Evolutionary conservation across 2,329 filamentous ascomycete genomes (phyloP), one percentile per base, ranked within the genome.

Genomic region (Grosmannia huntii): DNA sequence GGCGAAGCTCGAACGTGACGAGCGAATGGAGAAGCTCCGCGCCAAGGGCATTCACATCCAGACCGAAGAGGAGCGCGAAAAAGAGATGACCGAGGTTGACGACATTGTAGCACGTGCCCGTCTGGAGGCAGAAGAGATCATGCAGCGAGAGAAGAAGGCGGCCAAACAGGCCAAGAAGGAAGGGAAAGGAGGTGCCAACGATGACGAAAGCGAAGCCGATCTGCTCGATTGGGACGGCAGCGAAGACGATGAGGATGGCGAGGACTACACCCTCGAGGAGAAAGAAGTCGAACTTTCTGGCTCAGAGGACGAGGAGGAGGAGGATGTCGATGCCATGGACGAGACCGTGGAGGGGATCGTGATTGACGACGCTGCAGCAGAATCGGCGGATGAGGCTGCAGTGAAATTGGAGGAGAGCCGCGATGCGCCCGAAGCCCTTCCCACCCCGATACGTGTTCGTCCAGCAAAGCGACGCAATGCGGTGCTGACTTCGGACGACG

Each of bases 71-170:
- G 91, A 99, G 69, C 83, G 89, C 23, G 87, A 91, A 67, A 82
- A 83, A 38, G 87, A 95, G 68, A 83, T 90, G 69, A 84, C 87
- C 59, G 84, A 91, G 60, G 83, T 96, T 14, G 94, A 97, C 65
- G 87, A 96, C 66, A 80, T 97, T 60, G 82, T 97, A 28, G 86
- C 92, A 53, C 90, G 86, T 65, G 92, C 91, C 23, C 80, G 90
- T 59, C 78, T 84, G 61, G 89, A 97, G 68, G 91, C 86, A 2
- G 81, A 87, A 51, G 84, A 87, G 64, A 84, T 97, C 55, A 86
- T 85, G 71, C 83, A 86, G 65, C 77, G 83, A 54, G 94, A 99
- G 72, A 84, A 84, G 62, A 85, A 81, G 31, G 84, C 82, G 51
- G 83, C 83, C 0, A 92, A 88, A 72, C 83, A 84, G 66, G 79